Conservation (phyloP, 2,329 filamentous ascomycete genomes). For the Neophaeococcomyces mojaviensis region DNA sequence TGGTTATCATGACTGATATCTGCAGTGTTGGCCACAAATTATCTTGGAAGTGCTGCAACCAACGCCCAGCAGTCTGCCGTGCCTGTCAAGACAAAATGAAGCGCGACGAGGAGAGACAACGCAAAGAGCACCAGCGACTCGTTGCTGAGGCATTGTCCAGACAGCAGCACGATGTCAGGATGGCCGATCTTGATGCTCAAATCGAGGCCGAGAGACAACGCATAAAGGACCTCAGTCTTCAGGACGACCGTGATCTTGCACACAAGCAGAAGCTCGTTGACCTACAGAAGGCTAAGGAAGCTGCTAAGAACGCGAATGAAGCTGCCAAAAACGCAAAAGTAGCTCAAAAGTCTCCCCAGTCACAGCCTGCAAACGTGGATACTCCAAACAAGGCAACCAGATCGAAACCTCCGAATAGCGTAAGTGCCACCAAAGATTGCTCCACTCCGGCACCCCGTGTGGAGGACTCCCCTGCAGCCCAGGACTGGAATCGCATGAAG, state of each 20-base stretch:
- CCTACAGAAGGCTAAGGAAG: slow-evolving; percentile 12
- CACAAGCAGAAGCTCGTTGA: slow-evolving; percentile 10
- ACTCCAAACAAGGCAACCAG: not conserved
- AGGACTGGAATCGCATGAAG: slow-evolving; percentile 60
- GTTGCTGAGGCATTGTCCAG: not conserved
- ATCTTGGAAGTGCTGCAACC: slow-evolving; percentile 41
- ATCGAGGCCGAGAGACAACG: slow-evolving; percentile 18
- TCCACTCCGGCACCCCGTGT: no score
- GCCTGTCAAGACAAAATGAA: slow-evolving; percentile 38
- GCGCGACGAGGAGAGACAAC: slow-evolving; percentile 39
- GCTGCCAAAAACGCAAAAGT: slow-evolving; percentile 4
- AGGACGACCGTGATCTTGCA: slow-evolving; percentile 17
- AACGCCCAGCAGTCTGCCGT: slow-evolving; percentile 35
- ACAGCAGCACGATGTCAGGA: slow-evolving; percentile 17
- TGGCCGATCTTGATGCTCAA: slow-evolving; percentile 24
- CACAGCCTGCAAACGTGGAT: not conserved
- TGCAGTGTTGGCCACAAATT: slow-evolving; percentile 49
- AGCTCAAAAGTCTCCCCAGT: not conserved
- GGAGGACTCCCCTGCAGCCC: slow-evolving; percentile 30
- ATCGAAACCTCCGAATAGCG: not conserved
- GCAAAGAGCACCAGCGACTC: slow-evolving; percentile 40
- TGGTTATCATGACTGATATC: slow-evolving; percentile 33
- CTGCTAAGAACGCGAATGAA: no score
- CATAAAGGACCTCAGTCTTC: slow-evolving; percentile 16
- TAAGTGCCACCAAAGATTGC: no score